Percentiles rank a stretch among this genome's conserved stretches.
Evolutionary conservation across 2,329 filamentous ascomycete genomes (phyloP).

Genomic region (Furcasterigmium furcatum): DNA sequence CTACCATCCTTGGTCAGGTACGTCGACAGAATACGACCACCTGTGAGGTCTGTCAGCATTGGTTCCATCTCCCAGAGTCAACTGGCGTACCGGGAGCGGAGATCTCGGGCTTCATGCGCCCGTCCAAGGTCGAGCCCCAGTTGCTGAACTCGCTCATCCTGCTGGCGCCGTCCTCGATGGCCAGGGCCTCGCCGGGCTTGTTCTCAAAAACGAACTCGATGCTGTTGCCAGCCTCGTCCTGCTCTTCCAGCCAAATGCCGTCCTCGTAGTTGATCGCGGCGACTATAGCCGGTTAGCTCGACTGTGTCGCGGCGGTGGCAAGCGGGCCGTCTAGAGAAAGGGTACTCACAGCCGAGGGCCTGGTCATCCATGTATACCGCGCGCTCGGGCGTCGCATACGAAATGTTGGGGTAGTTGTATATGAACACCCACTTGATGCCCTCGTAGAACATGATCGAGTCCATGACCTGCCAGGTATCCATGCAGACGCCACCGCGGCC

Average conservation of each 20-base stretch:
- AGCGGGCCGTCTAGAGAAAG: too few species aligned
- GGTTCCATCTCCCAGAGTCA: neutral
- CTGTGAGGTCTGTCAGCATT: slow-evolving; percentile 7
- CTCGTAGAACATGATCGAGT: slow-evolving; percentile 1
- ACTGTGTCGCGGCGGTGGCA: neutral
- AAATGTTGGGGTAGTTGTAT: slow-evolving; percentile 2
- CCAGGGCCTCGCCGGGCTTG: neutral
- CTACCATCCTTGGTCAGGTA: slow-evolving; percentile 32
- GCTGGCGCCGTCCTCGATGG: neutral
- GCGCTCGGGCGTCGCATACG: slow-evolving; percentile 4
- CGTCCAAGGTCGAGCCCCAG: slow-evolving; percentile 60
- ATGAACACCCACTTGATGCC: slow-evolving; percentile 7
- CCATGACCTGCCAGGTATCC: slow-evolving; percentile 6
- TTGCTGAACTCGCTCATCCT: slow-evolving; percentile 43
- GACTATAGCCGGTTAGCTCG: neutral
- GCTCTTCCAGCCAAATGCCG: slow-evolving; percentile 4
- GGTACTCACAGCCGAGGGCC: slow-evolving; percentile 1
- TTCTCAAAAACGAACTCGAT: slow-evolving; percentile 1
- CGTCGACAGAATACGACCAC: slow-evolving; percentile 55
- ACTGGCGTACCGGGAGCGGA: slow-evolving; percentile 39
- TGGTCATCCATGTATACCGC: slow-evolving; percentile 4
- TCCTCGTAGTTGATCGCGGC: slow-evolving; percentile 4
- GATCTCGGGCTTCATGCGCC: slow-evolving; percentile 53
- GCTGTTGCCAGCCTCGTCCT: neutral
- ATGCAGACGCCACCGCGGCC: neutral